Evolutionary conservation across 345 rosid genomes (phyloP).

Genomic region (Acer negundo): DNA sequence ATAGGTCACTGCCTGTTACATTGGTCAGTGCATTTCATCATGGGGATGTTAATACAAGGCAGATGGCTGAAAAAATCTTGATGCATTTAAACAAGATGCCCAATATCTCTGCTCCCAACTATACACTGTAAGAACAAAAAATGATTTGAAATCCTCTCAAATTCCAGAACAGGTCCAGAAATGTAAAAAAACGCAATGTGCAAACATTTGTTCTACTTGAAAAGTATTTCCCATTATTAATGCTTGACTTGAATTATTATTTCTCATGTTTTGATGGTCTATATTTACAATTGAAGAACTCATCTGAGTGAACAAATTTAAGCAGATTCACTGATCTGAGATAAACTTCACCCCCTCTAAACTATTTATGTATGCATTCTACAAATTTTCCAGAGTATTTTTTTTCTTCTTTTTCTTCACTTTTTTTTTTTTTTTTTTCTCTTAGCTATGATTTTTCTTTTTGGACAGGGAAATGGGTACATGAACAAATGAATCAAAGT

Average conservation of each 20-base stretch:
- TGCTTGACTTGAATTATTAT: not conserved
- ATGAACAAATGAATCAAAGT: not conserved
- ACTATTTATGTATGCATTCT: not conserved
- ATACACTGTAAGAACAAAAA: slow-evolving; percentile 31
- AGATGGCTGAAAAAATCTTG: slow-evolving; percentile 81
- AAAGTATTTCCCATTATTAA: not conserved
- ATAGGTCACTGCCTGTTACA: slow-evolving; percentile 60
- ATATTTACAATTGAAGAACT: not conserved
- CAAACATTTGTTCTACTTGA: not conserved
- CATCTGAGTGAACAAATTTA: not conserved
- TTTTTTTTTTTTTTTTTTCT: not conserved
- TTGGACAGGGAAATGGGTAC: not conserved
- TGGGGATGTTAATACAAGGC: slow-evolving; percentile 70
- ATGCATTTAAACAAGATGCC: slow-evolving; percentile 80
- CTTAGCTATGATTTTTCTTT: not conserved
- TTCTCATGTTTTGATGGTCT: not conserved
- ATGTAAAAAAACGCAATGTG: not conserved
- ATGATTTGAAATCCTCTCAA: not conserved
- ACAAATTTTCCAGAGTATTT: not conserved
- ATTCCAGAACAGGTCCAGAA: not conserved
- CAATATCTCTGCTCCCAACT: slow-evolving; percentile 37
- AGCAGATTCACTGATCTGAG: not conserved
- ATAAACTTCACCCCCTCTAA: not conserved
- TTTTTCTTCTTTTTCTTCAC: not conserved
- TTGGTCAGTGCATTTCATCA: slow-evolving; percentile 78